Evolutionary conservation across 1,139 yeast genomes (phyloP).

Genomic region (Kluyveromyces sp.): DNA sequence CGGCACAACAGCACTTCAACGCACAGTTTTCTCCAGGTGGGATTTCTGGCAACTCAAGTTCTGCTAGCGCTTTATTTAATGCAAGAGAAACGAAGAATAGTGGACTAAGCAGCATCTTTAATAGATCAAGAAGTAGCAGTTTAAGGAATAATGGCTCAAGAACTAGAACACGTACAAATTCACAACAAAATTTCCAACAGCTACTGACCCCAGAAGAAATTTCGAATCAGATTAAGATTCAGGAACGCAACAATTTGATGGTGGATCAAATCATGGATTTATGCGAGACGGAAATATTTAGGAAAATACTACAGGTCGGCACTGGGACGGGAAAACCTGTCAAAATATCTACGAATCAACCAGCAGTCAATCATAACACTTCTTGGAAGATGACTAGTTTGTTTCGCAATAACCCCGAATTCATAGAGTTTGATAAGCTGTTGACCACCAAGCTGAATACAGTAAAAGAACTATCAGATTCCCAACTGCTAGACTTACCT

Average conservation of each 20-base stretch:
- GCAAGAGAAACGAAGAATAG: slow-evolving; percentile 27
- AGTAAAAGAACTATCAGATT: slow-evolving; percentile 15
- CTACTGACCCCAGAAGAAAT: slow-evolving; percentile 28
- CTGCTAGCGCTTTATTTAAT: slow-evolving; percentile 8
- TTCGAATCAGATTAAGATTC: slow-evolving; percentile 17
- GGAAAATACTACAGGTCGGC: slow-evolving; percentile 25
- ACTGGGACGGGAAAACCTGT: slow-evolving; percentile 20
- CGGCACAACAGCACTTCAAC: slow-evolving; percentile 21
- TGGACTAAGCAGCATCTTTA: slow-evolving; percentile 29
- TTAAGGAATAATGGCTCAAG: slow-evolving; percentile 18
- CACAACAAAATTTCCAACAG: slow-evolving; percentile 17
- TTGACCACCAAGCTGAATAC: slow-evolving; percentile 19
- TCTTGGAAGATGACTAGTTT: slow-evolving; percentile 7
- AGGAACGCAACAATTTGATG: slow-evolving; percentile 21
- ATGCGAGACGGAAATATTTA: slow-evolving; percentile 26
- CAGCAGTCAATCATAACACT: slow-evolving; percentile 8
- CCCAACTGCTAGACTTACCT: slow-evolving; percentile 18
- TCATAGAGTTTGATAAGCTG: slow-evolving; percentile 22
- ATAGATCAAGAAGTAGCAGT: slow-evolving; percentile 30
- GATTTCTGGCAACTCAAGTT: too few relatives aligned
- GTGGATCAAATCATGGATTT: slow-evolving; percentile 27
- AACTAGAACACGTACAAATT: slow-evolving; percentile 24
- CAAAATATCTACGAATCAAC: slow-evolving; percentile 10
- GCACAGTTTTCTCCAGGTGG: not conserved
- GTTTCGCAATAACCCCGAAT: slow-evolving; percentile 28